Conservation (phyloP, 371 early-diverging fungal genomes). For the Mucor velutinosus region DNA sequence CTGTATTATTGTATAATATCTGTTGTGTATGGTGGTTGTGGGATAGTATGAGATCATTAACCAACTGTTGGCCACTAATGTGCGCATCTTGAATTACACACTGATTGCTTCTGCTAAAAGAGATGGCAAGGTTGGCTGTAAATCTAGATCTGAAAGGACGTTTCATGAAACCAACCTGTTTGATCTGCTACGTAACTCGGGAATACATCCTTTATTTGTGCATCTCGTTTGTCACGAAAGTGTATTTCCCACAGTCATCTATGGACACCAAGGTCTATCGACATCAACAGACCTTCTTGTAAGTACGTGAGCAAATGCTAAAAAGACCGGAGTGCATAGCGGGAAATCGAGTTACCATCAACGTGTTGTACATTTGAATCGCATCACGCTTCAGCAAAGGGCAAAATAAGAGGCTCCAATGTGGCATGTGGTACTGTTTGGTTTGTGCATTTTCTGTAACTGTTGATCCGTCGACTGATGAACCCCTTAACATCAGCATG, state of each 20-base stretch:
- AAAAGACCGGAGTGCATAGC: not conserved
- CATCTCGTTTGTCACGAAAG: too few relatives aligned
- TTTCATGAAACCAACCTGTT: too few relatives aligned
- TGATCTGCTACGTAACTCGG: too few relatives aligned
- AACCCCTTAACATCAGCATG: not conserved
- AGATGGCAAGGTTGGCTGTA: too few relatives aligned
- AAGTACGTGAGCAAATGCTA: not conserved
- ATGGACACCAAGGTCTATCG: not conserved
- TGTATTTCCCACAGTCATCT: not conserved
- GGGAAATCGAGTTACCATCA: not conserved
- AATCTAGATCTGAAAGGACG: too few relatives aligned
- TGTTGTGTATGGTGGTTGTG: too few relatives aligned
- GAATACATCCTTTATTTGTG: too few relatives aligned
- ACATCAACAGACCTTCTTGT: not conserved
- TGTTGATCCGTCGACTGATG: not conserved
- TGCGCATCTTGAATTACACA: too few relatives aligned
- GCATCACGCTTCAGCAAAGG: not conserved
- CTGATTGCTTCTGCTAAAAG: too few relatives aligned
- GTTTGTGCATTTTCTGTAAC: not conserved
- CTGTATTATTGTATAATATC: too few relatives aligned
- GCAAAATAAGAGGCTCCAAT: not conserved
- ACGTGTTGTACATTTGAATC: not conserved
- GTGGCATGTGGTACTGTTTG: not conserved
- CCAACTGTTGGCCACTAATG: too few relatives aligned
- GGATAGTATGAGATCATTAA: too few relatives aligned